Conservation (phyloP, 768 basidiomycete genomes). For the Phlebiopsis flavidoalba region DNA sequence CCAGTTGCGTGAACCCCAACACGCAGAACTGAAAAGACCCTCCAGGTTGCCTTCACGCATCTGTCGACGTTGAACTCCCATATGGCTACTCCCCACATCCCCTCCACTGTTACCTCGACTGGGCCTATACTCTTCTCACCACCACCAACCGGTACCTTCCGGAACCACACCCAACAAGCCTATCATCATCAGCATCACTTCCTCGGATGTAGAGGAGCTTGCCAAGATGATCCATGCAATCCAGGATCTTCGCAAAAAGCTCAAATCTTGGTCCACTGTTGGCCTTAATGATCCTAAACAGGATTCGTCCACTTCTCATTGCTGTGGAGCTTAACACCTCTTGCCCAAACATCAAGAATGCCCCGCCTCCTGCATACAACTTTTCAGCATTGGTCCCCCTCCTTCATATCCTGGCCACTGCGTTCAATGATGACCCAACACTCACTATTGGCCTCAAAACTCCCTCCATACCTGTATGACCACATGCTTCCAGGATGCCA, state of each 20-base stretch:
- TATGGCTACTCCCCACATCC: slow-evolving; percentile 86
- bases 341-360: slow-evolving; percentile 70
- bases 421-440: slow-evolving; percentile 42
- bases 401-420: slow-evolving; percentile 48
- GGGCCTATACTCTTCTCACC: slow-evolving; percentile 51
- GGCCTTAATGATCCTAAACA: not conserved
- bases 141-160: slow-evolving; percentile 22
- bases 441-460: slow-evolving; percentile 72
- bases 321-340: slow-evolving; percentile 81
- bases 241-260: slow-evolving; percentile 46
- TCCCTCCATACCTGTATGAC: slow-evolving; percentile 69
- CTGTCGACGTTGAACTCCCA: slow-evolving; percentile 57
- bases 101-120: slow-evolving; percentile 57
- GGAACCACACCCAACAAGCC: slow-evolving; percentile 40
- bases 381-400: slow-evolving; percentile 46
- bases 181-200: slow-evolving; percentile 77
- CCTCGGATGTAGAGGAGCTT: slow-evolving; percentile 49
- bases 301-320: slow-evolving; percentile 30
- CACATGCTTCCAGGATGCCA: slow-evolving; percentile 53
- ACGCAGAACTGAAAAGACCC: not conserved
- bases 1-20: no score
- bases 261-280: slow-evolving; percentile 22
- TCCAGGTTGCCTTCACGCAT: slow-evolving; percentile 57
- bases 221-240: slow-evolving; percentile 52
- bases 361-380: slow-evolving; percentile 65